These are phyloP conservation scores for Biancaea sappan DNA, from an alignment of 306 rosid species.

Conservation along the genomic window DNA sequence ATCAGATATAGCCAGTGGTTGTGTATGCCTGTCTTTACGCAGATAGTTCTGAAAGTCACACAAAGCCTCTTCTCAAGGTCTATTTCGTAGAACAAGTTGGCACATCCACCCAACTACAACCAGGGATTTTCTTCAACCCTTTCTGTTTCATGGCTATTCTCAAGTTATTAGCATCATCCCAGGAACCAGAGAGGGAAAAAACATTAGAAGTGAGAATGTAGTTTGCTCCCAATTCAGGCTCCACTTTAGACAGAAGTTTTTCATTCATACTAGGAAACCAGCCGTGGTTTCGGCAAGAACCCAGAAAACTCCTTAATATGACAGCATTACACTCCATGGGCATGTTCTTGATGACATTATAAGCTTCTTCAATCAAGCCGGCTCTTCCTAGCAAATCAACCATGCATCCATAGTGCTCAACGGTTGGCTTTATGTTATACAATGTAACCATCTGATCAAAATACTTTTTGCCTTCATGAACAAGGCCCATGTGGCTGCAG, in stretches of 20 bases:
- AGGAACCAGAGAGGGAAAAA: slow-evolving; percentile 47
- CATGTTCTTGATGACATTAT: slow-evolving; percentile 55
- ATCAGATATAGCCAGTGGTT: slow-evolving; percentile 7
- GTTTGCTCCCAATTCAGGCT: slow-evolving; percentile 60
- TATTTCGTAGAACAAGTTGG: slow-evolving; percentile 26
- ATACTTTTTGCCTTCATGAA: slow-evolving; percentile 49
- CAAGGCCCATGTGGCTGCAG: slow-evolving; percentile 74
- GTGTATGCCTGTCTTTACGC: slow-evolving; percentile 1
- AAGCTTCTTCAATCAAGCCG: slow-evolving; percentile 58
- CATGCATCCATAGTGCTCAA: slow-evolving; percentile 72
- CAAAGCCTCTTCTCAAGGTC: not conserved
- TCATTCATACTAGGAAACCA: slow-evolving; percentile 46
- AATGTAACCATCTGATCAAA: slow-evolving; percentile 56
- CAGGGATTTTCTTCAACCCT: slow-evolving; percentile 60
- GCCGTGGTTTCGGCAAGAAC: slow-evolving; percentile 55
- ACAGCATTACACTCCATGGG: slow-evolving; percentile 57
- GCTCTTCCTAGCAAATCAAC: slow-evolving; percentile 73
- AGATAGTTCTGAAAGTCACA: not conserved
- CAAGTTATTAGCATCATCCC: slow-evolving; percentile 57
- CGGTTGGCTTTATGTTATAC: slow-evolving; percentile 53
- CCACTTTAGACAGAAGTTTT: slow-evolving; percentile 49
- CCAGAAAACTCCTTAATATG: slow-evolving; percentile 61
- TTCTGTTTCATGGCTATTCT: slow-evolving; percentile 59
- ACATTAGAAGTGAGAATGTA: slow-evolving; percentile 60
- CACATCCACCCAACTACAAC: slow-evolving; percentile 69